phyloP scores from a whole-genome alignment of 768 basidiomycete species.

The Pluteus cervinus region DNA sequence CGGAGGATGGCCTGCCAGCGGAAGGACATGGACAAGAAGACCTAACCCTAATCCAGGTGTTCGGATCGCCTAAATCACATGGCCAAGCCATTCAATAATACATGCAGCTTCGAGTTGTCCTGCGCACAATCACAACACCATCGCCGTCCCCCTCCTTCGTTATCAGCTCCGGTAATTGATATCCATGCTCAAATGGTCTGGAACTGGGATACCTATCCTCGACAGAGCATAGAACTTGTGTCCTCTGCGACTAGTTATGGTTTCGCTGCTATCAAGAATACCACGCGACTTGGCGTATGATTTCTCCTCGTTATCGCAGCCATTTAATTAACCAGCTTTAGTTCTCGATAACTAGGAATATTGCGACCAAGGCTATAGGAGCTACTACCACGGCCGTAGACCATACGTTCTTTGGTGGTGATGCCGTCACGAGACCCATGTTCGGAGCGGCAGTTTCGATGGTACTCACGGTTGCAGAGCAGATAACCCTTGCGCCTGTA shows the following conservation, averaged over 20 bases:
- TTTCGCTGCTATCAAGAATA: constrained; percentile 60
- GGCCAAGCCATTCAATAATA: background rate
- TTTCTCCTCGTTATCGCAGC: constrained; percentile 1
- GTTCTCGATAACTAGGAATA: constrained; percentile 64
- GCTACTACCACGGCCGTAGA: constrained; percentile 58
- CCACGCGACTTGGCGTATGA: constrained; percentile 67
- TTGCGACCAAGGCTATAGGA: constrained; percentile 54
- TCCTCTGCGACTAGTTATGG: constrained; percentile 56
- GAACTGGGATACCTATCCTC: constrained; percentile 45
- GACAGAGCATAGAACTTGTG: constrained; percentile 63
- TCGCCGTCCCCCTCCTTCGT: no score
- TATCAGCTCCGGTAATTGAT: background rate
- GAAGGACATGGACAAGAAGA: constrained; percentile 1
- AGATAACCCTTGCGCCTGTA: constrained; percentile 69
- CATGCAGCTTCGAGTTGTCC: background rate
- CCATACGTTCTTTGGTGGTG: constrained; percentile 60
- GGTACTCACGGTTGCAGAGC: constrained; percentile 61
- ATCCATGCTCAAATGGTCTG: constrained; percentile 25
- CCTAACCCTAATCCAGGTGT: constrained; percentile 7
- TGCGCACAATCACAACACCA: no score
- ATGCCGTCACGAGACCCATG: constrained; percentile 48
- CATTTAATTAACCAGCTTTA: constrained; percentile 16
- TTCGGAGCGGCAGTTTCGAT: constrained; percentile 54
- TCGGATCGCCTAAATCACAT: background rate
- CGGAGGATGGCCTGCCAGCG: no score